phyloP scores from a whole-genome alignment of 2,329 filamentous ascomycete species.

The Geosmithia putterillii region DNA sequence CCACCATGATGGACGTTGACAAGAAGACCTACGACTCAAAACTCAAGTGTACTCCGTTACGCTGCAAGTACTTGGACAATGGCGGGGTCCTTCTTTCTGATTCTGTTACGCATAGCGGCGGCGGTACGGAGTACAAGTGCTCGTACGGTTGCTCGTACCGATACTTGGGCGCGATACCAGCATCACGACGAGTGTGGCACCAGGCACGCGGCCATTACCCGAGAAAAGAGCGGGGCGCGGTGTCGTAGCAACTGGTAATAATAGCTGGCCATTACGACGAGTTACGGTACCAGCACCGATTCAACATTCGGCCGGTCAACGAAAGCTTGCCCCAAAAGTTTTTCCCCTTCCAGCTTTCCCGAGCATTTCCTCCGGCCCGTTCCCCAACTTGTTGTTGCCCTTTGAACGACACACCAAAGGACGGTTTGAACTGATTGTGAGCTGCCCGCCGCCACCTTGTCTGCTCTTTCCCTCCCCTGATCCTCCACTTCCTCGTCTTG shows the following conservation, averaged over 20 bases:
- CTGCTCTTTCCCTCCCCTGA: neutral
- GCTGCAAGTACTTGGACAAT: too few species aligned
- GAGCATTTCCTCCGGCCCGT: too few species aligned
- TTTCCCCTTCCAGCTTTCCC: neutral
- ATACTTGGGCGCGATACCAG: neutral
- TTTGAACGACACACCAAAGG: neutral
- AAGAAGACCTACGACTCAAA: neutral
- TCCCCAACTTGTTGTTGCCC: neutral
- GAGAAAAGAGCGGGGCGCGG: neutral
- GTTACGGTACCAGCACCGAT: too few species aligned
- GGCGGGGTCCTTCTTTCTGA: neutral
- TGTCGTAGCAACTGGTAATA: neutral
- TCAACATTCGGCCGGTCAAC: neutral
- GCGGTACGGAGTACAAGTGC: too few species aligned
- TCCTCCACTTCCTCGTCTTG: neutral
- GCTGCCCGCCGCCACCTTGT: neutral
- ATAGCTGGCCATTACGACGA: too few species aligned
- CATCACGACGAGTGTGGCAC: too few species aligned
- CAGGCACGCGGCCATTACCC: neutral
- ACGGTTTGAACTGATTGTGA: neutral
- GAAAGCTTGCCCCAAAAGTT: neutral
- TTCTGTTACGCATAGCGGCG: too few species aligned
- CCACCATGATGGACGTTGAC: neutral
- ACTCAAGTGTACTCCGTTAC: too few species aligned
- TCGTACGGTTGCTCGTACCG: too few species aligned